Conservation (phyloP, 192 early-diverging fungal genomes). For the Endogone sp. region DNA sequence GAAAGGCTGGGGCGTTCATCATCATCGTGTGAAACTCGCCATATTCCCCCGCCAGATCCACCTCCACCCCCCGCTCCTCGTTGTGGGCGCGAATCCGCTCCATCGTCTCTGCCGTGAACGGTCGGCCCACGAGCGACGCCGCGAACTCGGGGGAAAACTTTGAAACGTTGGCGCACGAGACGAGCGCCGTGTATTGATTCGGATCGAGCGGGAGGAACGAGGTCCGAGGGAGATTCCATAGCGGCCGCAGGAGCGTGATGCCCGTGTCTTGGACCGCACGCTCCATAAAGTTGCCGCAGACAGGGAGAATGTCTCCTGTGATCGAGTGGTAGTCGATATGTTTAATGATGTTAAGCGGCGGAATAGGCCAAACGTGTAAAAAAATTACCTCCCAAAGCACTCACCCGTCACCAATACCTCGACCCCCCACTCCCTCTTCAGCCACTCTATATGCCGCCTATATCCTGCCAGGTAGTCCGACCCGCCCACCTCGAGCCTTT, state of each 20-base stretch:
- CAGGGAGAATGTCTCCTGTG: constrained; percentile 52
- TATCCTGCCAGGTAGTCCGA: constrained; percentile 49
- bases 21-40: constrained; percentile 76
- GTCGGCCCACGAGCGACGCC: constrained; percentile 34
- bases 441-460: constrained; percentile 27
- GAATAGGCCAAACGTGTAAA: neutral
- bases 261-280: constrained; percentile 40
- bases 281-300: constrained; percentile 60
- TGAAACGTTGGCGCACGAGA: constrained; percentile 20
- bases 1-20: constrained; percentile 42
- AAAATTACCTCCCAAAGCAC: neutral
- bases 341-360: too few species aligned
- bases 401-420: constrained; percentile 51
- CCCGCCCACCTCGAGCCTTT: constrained; percentile 31
- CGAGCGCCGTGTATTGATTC: constrained; percentile 15
- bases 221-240: constrained; percentile 47
- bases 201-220: constrained; percentile 33
- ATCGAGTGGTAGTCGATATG: too few species aligned
- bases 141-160: constrained; percentile 29
- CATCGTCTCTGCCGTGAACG: constrained; percentile 33
- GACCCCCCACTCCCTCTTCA: constrained; percentile 38
- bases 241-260: constrained; percentile 45
- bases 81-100: constrained; percentile 22
- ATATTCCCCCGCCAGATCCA: constrained; percentile 61
- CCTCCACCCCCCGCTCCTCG: constrained; percentile 22